Conservation (phyloP, 768 basidiomycete species). For the Bullera alba region DNA sequence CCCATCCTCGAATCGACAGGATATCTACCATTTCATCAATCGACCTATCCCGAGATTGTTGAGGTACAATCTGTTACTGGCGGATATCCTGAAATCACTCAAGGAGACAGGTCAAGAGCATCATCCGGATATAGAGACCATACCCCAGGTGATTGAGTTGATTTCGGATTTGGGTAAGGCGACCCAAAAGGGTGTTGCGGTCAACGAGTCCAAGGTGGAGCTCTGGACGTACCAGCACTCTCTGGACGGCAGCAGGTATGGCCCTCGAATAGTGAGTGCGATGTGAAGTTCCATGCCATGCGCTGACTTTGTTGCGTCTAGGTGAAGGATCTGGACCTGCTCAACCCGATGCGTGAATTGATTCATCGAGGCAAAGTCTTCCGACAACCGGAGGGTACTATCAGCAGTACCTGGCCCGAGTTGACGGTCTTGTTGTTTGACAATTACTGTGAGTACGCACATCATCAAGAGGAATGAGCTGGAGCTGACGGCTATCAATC, state of each 20-base stretch:
- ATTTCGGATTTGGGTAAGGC: slow-evolving; percentile 81
- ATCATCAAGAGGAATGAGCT: neutral
- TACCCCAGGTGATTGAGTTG: slow-evolving; percentile 78
- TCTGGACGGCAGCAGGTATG: slow-evolving; percentile 36
- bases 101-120: slow-evolving; percentile 48
- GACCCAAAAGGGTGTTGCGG: slow-evolving; percentile 75
- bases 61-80: slow-evolving; percentile 79
- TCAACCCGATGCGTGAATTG: slow-evolving; percentile 72
- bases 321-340: slow-evolving; percentile 74
- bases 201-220: slow-evolving; percentile 81
- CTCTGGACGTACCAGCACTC: slow-evolving; percentile 57
- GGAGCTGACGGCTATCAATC: neutral
- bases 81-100: slow-evolving; percentile 69
- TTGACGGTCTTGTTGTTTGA: slow-evolving; percentile 87
- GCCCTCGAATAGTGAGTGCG: slow-evolving; percentile 24
- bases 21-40: slow-evolving; percentile 89
- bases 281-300: neutral
- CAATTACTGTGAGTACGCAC: slow-evolving; percentile 66
- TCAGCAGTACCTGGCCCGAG: slow-evolving; percentile 76
- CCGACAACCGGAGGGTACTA: slow-evolving; percentile 73
- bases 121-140: slow-evolving; percentile 73
- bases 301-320: neutral
- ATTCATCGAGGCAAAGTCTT: slow-evolving; percentile 76
- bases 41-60: slow-evolving; percentile 83
- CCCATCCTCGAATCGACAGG: slow-evolving; percentile 69